Conservation (phyloP, 139 green algal genomes). For the Raphidocelis subcapitata region DNA sequence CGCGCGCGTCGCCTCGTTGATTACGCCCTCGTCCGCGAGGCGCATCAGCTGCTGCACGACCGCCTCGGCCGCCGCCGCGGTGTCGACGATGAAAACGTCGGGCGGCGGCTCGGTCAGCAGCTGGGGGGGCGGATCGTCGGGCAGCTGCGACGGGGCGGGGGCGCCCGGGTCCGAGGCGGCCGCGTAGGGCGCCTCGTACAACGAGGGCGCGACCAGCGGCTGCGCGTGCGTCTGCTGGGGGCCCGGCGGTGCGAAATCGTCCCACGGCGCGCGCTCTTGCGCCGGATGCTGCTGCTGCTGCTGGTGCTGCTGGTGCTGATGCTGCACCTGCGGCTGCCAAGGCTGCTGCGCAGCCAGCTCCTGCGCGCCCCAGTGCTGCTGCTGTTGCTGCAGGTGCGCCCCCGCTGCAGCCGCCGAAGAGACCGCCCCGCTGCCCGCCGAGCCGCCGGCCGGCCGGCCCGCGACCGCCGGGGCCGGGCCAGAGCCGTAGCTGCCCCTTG, state of each 20-base stretch:
- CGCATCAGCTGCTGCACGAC: constrained; percentile 12
- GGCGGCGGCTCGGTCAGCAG: background rate
- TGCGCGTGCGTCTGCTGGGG: too few species aligned
- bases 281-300: too few species aligned
- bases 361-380: constrained; percentile 6
- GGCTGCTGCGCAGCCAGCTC: constrained; percentile 1
- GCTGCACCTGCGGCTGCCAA: constrained; percentile 9
- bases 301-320: background rate
- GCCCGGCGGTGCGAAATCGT: too few species aligned
- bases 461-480: too few species aligned
- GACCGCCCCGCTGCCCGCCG: too few species aligned
- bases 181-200: too few species aligned
- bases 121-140: constrained; percentile 1
- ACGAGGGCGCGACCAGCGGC: too few species aligned
- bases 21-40: background rate
- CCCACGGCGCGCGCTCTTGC: too few species aligned
- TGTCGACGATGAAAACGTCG: constrained; percentile 39
- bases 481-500: too few species aligned
- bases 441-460: too few species aligned
- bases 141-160: too few species aligned
- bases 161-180: too few species aligned
- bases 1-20: background rate
- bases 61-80: background rate
- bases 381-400: constrained; percentile 3
- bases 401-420: background rate